Conservation (phyloP, 257 asterid genomes). For the Solanum chiquidenum region DNA sequence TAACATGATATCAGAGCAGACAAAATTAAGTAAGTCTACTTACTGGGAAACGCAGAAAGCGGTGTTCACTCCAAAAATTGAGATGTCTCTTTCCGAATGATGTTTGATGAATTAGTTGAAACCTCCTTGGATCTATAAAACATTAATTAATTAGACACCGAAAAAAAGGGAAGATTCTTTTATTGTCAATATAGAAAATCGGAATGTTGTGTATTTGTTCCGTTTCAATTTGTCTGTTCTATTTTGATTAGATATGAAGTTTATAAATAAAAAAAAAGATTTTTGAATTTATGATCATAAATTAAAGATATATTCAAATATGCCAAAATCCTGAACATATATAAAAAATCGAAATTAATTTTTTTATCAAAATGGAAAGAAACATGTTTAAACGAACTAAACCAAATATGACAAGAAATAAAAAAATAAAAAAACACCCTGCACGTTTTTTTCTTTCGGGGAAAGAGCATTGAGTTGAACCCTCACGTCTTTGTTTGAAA, state of each 20-base stretch:
- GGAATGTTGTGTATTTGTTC: background rate
- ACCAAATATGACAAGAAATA: background rate
- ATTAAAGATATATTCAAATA: no score
- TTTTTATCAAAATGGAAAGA: background rate
- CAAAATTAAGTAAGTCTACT: background rate
- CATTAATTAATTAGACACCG: background rate
- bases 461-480: background rate
- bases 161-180: background rate
- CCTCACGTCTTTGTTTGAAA: background rate
- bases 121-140: conserved; percentile 46
- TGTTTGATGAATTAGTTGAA: conserved; percentile 62
- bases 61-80: conserved; percentile 44
- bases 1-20: background rate
- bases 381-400: background rate
- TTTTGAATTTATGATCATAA: no score
- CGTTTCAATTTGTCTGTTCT: no score
- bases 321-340: no score
- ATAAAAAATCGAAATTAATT: no score
- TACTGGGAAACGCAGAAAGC: conserved; percentile 50
- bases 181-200: background rate
- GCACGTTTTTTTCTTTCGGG: background rate
- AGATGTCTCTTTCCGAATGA: conserved; percentile 70
- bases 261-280: no score
- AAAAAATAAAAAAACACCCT: background rate
- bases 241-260: background rate